Conservation (phyloP, 1,139 yeast genomes). For the Wickerhamomyces sp. region DNA sequence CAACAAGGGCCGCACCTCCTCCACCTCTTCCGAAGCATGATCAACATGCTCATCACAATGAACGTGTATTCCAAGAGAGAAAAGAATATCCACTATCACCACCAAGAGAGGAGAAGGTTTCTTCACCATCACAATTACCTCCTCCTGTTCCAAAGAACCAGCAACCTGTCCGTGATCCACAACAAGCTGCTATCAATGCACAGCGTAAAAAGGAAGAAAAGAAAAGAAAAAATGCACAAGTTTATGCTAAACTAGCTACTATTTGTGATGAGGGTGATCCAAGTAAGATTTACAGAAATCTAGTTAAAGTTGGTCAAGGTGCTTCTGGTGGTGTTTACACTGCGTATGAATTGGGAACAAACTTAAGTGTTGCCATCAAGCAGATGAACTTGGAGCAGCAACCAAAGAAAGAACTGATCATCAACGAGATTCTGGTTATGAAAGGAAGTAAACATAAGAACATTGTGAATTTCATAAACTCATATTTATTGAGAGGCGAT, state of each 20-base stretch:
- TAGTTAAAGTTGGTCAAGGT: slow-evolving; percentile 92
- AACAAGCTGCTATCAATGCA: slow-evolving; percentile 51
- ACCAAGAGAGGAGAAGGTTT: slow-evolving; percentile 2
- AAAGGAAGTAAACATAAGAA: slow-evolving; percentile 86
- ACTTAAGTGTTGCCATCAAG: slow-evolving; percentile 81
- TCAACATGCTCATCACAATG: neutral
- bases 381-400: slow-evolving; percentile 92
- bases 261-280: slow-evolving; percentile 92
- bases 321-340: slow-evolving; percentile 97
- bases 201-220: slow-evolving; percentile 77
- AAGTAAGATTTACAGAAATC: slow-evolving; percentile 58
- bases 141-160: slow-evolving; percentile 29
- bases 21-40: slow-evolving; percentile 16
- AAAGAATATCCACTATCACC: slow-evolving; percentile 4
- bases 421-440: slow-evolving; percentile 92
- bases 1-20: slow-evolving; percentile 22
- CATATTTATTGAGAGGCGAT: slow-evolving; percentile 68
- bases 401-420: slow-evolving; percentile 92
- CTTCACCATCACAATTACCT: slow-evolving; percentile 16
- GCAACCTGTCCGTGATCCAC: slow-evolving; percentile 46
- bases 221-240: slow-evolving; percentile 61
- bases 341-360: slow-evolving; percentile 64
- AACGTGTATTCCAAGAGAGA: slow-evolving; percentile 16
- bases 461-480: slow-evolving; percentile 88
- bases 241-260: slow-evolving; percentile 62